phyloP scores from a whole-genome alignment of 108 stramenopile genomes.

The Cylindrotheca fusiformis region DNA sequence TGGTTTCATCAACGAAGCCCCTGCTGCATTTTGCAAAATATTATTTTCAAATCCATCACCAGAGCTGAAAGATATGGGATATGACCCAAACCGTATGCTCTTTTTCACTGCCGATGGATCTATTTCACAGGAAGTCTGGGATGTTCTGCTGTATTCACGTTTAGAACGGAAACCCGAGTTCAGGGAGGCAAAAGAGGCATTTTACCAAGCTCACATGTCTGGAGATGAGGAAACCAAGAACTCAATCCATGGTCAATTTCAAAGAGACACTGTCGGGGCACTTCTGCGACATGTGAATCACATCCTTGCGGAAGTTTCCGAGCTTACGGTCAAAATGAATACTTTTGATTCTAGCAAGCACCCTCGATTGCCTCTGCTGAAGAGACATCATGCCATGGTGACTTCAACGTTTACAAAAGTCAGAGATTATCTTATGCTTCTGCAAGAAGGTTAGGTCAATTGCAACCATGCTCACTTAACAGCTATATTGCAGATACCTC shows the following conservation, averaged over 20 bases:
- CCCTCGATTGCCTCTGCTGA: constrained; percentile 53
- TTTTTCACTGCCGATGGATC: constrained; percentile 57
- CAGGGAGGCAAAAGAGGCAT: constrained; percentile 31
- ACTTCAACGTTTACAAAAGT: constrained; percentile 51
- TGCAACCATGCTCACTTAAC: no score
- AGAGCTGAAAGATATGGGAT: constrained; percentile 54
- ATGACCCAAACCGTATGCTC: constrained; percentile 47
- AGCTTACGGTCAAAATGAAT: constrained; percentile 35
- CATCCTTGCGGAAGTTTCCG: constrained; percentile 39
- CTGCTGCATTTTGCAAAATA: constrained; percentile 55
- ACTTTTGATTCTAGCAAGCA: constrained; percentile 22
- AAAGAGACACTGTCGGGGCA: constrained; percentile 36
- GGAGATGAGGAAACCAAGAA: constrained; percentile 56
- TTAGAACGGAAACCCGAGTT: constrained; percentile 34
- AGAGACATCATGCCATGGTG: constrained; percentile 62
- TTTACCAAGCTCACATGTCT: constrained; percentile 50
- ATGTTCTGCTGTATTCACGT: constrained; percentile 52
- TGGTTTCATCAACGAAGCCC: constrained; percentile 50
- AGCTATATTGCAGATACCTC: no score
- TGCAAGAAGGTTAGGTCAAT: no score
- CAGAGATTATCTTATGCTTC: constrained; percentile 3
- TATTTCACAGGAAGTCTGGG: constrained; percentile 56
- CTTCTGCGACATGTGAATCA: constrained; percentile 54
- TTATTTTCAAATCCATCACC: constrained; percentile 33
- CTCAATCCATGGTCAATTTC: constrained; percentile 47